Evolutionary conservation across 2,329 filamentous ascomycete genomes (phyloP).

Genomic region (Claviceps fusiformis): DNA sequence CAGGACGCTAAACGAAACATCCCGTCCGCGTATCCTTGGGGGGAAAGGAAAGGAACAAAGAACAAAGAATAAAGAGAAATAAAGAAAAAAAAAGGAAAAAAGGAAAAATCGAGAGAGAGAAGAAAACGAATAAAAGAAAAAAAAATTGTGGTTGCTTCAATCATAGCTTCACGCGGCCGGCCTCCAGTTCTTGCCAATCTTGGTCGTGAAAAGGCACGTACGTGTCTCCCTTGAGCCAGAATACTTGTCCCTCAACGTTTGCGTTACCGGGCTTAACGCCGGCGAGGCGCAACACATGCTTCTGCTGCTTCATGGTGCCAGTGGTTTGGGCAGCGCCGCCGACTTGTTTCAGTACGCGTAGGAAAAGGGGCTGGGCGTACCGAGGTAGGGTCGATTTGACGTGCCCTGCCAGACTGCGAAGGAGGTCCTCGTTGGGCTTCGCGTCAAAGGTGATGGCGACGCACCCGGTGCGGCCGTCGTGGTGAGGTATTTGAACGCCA

Average conservation of each 20-base stretch:
- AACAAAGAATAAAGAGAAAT: too few relatives aligned
- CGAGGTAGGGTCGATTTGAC: conserved; percentile 46
- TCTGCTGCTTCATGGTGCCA: conserved; percentile 83
- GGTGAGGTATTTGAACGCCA: conserved; percentile 63
- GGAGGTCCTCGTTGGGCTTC: conserved; percentile 27
- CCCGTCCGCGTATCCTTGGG: too few relatives aligned
- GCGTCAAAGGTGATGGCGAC: conserved; percentile 51
- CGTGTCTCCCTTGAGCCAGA: conserved; percentile 50
- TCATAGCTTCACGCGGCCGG: conserved; percentile 57
- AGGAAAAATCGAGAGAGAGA: background rate
- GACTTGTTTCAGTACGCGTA: conserved; percentile 48
- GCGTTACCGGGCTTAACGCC: conserved; percentile 50
- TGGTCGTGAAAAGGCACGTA: conserved; percentile 54
- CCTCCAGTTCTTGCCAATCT: conserved; percentile 57
- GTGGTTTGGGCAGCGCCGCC: conserved; percentile 49
- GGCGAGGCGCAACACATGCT: conserved; percentile 55
- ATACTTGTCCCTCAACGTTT: conserved; percentile 32
- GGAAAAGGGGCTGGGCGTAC: conserved; percentile 66
- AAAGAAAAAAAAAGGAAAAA: background rate
- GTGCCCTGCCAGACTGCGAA: conserved; percentile 50
- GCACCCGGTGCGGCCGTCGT: conserved; percentile 76
- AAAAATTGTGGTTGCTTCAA: too few relatives aligned
- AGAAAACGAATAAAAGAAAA: too few relatives aligned
- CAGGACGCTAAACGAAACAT: background rate
- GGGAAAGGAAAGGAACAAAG: background rate